These are phyloP conservation scores for Coemansia sp. DNA, from an alignment of 192 early-diverging fungal species.

Conservation along the genomic window DNA sequence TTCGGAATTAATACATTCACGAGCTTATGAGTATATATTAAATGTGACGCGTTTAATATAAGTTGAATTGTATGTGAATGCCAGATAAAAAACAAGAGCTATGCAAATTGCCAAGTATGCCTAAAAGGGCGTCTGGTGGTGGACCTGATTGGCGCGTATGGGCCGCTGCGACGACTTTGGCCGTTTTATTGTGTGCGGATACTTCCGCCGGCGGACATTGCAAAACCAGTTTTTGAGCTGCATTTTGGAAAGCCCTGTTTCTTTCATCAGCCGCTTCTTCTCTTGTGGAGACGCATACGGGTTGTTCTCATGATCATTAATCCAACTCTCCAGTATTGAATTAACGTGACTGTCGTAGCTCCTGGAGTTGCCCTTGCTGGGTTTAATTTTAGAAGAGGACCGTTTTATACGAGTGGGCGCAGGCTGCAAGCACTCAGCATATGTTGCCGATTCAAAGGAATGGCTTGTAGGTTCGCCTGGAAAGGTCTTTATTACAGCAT, in stretches of 20 bases:
- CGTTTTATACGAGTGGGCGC: neutral
- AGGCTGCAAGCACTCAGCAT: neutral
- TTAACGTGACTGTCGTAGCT: slow-evolving; percentile 23
- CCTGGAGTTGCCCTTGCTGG: slow-evolving; percentile 7
- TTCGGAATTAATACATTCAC: neutral
- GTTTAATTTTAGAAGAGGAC: neutral
- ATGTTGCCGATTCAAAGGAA: neutral
- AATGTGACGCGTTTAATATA: neutral
- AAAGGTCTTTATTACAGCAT: slow-evolving; percentile 6
- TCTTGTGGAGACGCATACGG: slow-evolving; percentile 33
- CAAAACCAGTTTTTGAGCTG: slow-evolving; percentile 56
- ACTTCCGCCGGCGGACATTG: slow-evolving; percentile 47
- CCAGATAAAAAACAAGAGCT: neutral
- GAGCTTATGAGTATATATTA: slow-evolving; percentile 6
- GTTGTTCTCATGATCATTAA: slow-evolving; percentile 12
- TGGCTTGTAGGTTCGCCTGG: neutral
- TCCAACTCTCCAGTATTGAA: slow-evolving; percentile 30
- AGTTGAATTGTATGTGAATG: neutral
- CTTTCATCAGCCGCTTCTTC: slow-evolving; percentile 30
- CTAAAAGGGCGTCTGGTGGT: neutral
- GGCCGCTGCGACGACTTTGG: neutral
- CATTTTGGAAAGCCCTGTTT: slow-evolving; percentile 42
- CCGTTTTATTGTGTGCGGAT: slow-evolving; percentile 12
- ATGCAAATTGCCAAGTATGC: neutral
- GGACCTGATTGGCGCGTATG: neutral